Base-by-base conservation (phyloP, 2,329 filamentous ascomycete species). In the Didymellaceae sp. region DNA sequence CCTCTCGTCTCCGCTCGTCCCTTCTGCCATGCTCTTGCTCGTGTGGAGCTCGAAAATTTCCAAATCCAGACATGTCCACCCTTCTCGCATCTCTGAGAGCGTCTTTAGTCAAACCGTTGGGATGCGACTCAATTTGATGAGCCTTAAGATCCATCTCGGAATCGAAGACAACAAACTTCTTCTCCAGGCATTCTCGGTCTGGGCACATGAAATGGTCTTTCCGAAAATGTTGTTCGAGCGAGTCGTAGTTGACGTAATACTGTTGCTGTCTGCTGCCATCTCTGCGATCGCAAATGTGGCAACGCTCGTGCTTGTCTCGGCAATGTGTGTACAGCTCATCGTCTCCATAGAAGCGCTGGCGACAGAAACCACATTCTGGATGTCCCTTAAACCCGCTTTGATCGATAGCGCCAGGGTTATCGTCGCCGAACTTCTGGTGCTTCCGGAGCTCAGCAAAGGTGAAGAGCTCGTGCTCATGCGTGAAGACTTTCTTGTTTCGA, bases 311-410 rank as follows among this genome's bases (percentile, higher is more conserved):
- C 72, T 90, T 93, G 71, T 93, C 89, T 54, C 93, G 85, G 70
- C 94, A 97, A 75, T 99, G 94, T 45, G 89, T 83, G 71, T 92
- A 99, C 1, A 99, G 80, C 75, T 97, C 95, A 69, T 99, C 94
- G 62, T 92, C 91, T 35, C 95, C 92, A 72, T 97, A 99, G 75
- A 97, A 99, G 26, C 93, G 84, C 69, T 91, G 84, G 45, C 87
- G 86, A 72, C 94, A 99, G 75, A 99, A 99, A 4, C 86, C 89
- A 74, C 94, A 99, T 44, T 97, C 84, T 0, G 94, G 94, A 69
- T 99, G 94, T 7, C 94, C 94, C 71, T 89, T 94, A 77, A 99
- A 99, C 1, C 94, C 94, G 21, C 90, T 97, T 77, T 97, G 94
- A 64, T 97, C 90, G 28, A 89, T 80, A 0, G 92, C 88, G 25